Conservation (phyloP, 1,284 basidiomycete species). For the Lentinus polychrous region DNA sequence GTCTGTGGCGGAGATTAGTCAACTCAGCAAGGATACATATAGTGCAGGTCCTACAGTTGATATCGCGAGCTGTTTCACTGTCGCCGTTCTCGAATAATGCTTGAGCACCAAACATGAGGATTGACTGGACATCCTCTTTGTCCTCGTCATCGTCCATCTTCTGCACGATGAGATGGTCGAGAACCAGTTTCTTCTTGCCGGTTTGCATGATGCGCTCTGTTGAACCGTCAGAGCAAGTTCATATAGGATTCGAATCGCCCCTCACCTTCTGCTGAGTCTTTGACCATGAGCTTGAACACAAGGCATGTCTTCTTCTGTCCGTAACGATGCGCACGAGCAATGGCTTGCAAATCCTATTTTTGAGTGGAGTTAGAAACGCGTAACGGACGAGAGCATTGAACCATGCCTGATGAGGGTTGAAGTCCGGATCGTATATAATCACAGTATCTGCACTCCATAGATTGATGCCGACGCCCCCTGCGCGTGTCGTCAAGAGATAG, state of each 20-base stretch:
- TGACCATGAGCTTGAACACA: slow-evolving; percentile 90
- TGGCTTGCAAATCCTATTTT: slow-evolving; percentile 50
- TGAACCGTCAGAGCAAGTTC: slow-evolving; percentile 4
- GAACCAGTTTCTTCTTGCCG: slow-evolving; percentile 85
- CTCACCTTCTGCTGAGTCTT: slow-evolving; percentile 81
- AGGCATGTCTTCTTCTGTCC: slow-evolving; percentile 79
- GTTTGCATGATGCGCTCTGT: slow-evolving; percentile 82
- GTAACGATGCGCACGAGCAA: slow-evolving; percentile 82
- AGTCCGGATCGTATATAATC: slow-evolving; percentile 90
- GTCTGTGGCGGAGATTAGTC: slow-evolving; percentile 37
- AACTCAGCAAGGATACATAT: not conserved
- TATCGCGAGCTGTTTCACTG: slow-evolving; percentile 50
- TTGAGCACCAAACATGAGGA: slow-evolving; percentile 79
- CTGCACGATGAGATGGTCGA: slow-evolving; percentile 90
- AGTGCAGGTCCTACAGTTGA: slow-evolving; percentile 49
- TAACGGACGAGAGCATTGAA: not conserved
- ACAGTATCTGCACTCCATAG: slow-evolving; percentile 86
- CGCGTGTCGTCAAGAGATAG: slow-evolving; percentile 89
- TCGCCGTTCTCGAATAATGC: slow-evolving; percentile 63
- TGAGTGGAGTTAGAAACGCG: not conserved
- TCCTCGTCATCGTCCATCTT: slow-evolving; percentile 82
- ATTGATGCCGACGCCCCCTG: slow-evolving; percentile 95
- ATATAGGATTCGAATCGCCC: not conserved
- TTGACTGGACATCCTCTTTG: slow-evolving; percentile 70
- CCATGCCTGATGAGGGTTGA: slow-evolving; percentile 85